Evolutionary conservation across 2,329 filamentous ascomycete genomes (phyloP).

Genomic region (Ascochyta viciae-villosae): DNA sequence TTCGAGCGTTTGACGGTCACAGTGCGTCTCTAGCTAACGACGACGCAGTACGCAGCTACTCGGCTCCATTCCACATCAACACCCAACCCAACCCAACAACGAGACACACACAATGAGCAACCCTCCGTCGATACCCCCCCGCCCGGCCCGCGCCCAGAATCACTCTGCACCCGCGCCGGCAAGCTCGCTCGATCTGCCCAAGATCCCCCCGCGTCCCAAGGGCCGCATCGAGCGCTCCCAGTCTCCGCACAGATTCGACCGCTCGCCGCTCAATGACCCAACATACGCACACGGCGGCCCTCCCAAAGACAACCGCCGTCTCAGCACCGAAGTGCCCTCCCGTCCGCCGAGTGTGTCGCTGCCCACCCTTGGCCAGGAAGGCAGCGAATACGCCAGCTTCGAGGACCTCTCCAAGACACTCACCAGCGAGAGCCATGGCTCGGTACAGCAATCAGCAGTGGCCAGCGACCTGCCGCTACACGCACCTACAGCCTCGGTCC

Average conservation of each 20-base stretch:
- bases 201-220: conserved; percentile 78
- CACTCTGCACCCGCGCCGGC: conserved; percentile 49
- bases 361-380: conserved; percentile 88
- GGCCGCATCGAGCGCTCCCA: conserved; percentile 74
- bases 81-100: conserved; percentile 19
- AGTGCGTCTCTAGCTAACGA: conserved; percentile 30
- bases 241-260: conserved; percentile 81
- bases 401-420: conserved; percentile 49
- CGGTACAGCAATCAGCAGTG: conserved; percentile 77
- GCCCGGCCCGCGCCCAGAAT: conserved; percentile 64
- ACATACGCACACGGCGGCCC: conserved; percentile 56
- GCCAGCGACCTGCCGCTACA: conserved; percentile 84
- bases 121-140: conserved; percentile 65
- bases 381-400: conserved; percentile 80
- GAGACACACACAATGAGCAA: conserved; percentile 54
- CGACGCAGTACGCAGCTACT: conserved; percentile 20
- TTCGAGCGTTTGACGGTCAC: conserved; percentile 26
- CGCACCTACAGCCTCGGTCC: conserved; percentile 86
- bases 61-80: conserved; percentile 11
- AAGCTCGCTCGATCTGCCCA: conserved; percentile 64
- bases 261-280: conserved; percentile 82
- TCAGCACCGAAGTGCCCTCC: conserved; percentile 53
- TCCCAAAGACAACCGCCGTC: conserved; percentile 43
- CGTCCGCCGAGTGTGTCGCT: conserved; percentile 80
- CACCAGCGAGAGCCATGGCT: conserved; percentile 43